Evolutionary conservation across 345 rosid species (phyloP).

Genomic region (Noccaea bulbosa): DNA sequence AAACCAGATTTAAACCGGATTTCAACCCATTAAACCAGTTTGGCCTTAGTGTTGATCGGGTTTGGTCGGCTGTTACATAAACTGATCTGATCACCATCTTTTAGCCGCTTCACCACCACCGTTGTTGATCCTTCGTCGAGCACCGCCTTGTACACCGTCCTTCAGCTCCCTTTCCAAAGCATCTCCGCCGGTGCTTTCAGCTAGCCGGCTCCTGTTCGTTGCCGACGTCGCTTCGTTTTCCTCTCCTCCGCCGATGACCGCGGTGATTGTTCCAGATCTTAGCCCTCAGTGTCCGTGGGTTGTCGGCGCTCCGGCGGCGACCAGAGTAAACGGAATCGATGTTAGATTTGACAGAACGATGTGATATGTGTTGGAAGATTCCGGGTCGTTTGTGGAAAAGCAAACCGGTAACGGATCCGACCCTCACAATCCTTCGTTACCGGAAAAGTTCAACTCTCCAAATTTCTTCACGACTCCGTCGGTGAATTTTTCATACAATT

Average conservation of each 20-base stretch:
- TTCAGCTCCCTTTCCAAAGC: conserved; percentile 92
- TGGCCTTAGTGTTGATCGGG: too few relatives aligned
- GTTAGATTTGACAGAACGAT: conserved; percentile 85
- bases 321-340: conserved; percentile 61
- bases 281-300: conserved; percentile 48
- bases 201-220: conserved; percentile 72
- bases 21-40: too few relatives aligned
- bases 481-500: conserved; percentile 69
- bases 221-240: conserved; percentile 82
- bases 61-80: too few relatives aligned
- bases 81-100: too few relatives aligned
- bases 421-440: conserved; percentile 86
- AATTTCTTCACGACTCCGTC: conserved; percentile 60
- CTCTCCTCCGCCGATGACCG: conserved; percentile 50
- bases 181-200: conserved; percentile 93
- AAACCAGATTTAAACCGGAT: too few relatives aligned
- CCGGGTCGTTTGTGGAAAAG: conserved; percentile 52
- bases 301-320: background rate
- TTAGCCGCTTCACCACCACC: conserved; percentile 91
- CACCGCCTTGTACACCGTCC: conserved; percentile 91
- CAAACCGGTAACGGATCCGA: conserved; percentile 68
- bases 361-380: conserved; percentile 44
- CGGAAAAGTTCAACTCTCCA: conserved; percentile 64
- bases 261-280: conserved; percentile 64
- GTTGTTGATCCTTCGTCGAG: conserved; percentile 70